Evolutionary conservation across 2,329 filamentous ascomycete species (phyloP).

Genomic region (Phaeophleospora eucalypticola): DNA sequence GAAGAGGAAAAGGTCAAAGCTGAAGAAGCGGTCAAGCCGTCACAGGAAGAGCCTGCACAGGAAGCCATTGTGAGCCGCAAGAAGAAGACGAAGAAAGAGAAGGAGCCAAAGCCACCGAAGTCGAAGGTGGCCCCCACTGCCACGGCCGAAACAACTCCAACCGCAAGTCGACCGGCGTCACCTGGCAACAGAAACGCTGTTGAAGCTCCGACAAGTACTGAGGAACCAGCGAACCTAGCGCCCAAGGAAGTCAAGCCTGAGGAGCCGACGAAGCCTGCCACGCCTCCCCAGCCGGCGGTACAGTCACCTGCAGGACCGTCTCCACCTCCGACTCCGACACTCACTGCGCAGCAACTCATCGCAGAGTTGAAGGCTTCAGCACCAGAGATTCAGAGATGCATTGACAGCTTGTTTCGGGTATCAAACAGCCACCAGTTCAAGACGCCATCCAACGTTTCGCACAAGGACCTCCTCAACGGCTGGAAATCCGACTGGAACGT

Average conservation of each 20-base stretch:
- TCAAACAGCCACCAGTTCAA: conserved; percentile 29
- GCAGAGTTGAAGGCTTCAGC: conserved; percentile 30
- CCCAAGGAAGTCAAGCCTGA: conserved; percentile 6
- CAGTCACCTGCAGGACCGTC: conserved; percentile 29
- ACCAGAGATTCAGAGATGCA: conserved; percentile 30
- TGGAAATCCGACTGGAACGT: conserved; percentile 32
- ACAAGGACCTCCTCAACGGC: conserved; percentile 27
- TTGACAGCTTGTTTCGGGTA: conserved; percentile 33
- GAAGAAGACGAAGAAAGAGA: conserved; percentile 74
- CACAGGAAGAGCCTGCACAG: conserved; percentile 50
- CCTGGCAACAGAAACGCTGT: conserved; percentile 19
- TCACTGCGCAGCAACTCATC: conserved; percentile 32
- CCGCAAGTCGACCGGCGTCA: conserved; percentile 28
- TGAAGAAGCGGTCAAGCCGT: conserved; percentile 43
- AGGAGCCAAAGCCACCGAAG: conserved; percentile 28
- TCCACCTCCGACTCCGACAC: conserved; percentile 30
- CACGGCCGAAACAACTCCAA: conserved; percentile 25
- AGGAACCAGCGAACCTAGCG: conserved; percentile 5
- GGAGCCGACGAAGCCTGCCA: conserved; percentile 13
- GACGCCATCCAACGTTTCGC: conserved; percentile 24
- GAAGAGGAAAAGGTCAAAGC: conserved; percentile 46
- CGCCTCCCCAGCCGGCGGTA: conserved; percentile 17
- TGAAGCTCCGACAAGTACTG: conserved; percentile 6
- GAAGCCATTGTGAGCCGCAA: conserved; percentile 75
- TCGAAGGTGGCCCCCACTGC: conserved; percentile 23